These are phyloP conservation scores for Nannizzia gypsea DNA, from an alignment of 2,329 filamentous ascomycete genomes.

Conservation along the genomic window DNA sequence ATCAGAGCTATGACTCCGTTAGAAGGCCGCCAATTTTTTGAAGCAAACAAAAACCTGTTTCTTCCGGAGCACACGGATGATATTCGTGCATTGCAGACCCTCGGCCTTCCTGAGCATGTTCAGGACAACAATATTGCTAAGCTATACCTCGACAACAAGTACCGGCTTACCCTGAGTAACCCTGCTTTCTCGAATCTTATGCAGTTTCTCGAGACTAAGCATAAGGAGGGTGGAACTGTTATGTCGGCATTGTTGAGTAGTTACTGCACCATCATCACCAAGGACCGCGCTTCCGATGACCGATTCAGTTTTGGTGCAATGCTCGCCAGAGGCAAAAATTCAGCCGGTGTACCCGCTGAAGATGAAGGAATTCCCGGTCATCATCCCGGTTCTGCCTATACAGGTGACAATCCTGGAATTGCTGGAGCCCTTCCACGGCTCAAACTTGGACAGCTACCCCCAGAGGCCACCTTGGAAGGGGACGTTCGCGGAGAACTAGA, in stretches of 20 bases:
- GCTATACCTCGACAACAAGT: constrained; percentile 75
- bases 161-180: constrained; percentile 77
- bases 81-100: constrained; percentile 58
- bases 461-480: constrained; percentile 69
- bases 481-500: constrained; percentile 80
- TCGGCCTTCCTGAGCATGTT: constrained; percentile 67
- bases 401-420: constrained; percentile 44
- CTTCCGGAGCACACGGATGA: constrained; percentile 70
- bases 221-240: constrained; percentile 65
- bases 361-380: constrained; percentile 60
- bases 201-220: constrained; percentile 79
- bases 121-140: constrained; percentile 64
- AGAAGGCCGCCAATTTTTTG: constrained; percentile 64
- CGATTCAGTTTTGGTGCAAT: constrained; percentile 49
- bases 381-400: constrained; percentile 52
- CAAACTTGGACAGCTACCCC: constrained; percentile 67
- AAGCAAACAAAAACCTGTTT: constrained; percentile 56
- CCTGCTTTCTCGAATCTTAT: constrained; percentile 73
- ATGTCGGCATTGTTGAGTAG: constrained; percentile 61
- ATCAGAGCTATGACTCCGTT: constrained; percentile 58
- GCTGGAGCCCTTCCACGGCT: constrained; percentile 50
- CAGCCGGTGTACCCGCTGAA: constrained; percentile 49
- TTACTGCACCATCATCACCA: constrained; percentile 47
- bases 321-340: constrained; percentile 43
- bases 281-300: constrained; percentile 48